Conservation (phyloP, 495 filamentous ascomycete genomes). For the Aspergillus sclerotioniger region DNA sequence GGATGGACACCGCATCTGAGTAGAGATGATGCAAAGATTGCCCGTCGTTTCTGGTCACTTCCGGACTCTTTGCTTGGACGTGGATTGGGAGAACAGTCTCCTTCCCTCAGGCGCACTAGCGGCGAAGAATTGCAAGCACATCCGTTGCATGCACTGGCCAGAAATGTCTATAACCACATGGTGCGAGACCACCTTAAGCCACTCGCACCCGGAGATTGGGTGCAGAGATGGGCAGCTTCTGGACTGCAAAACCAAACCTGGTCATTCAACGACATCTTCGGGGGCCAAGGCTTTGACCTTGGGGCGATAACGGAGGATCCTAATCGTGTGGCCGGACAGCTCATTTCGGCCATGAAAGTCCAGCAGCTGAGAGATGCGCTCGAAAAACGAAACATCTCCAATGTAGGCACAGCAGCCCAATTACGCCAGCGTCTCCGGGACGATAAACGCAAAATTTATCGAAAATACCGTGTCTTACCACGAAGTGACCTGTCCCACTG, state of each 20-base stretch:
- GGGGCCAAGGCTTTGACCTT: not conserved
- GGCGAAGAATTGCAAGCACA: not conserved
- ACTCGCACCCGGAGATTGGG: not conserved
- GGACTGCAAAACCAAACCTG: not conserved
- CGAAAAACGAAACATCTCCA: not conserved
- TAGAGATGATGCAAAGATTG: conserved; percentile 21
- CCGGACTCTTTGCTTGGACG: conserved; percentile 20
- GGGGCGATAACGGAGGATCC: not conserved
- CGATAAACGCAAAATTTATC: not conserved
- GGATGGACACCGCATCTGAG: conserved; percentile 17
- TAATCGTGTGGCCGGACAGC: not conserved
- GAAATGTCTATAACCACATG: not conserved
- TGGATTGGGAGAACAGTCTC: conserved; percentile 1
- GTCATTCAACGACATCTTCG: not conserved
- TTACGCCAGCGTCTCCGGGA: not conserved
- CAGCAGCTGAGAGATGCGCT: not conserved
- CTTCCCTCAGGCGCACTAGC: not conserved
- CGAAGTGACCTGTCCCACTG: conserved; percentile 25
- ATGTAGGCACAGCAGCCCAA: not conserved
- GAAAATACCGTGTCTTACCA: conserved; percentile 13
- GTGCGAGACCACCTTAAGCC: not conserved
- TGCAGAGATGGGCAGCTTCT: not conserved
- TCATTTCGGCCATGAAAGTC: not conserved
- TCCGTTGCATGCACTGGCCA: not conserved
- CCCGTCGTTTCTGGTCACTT: conserved; percentile 24